Base-by-base conservation (phyloP, 495 filamentous ascomycete species). In the Penicillium atrosanguineum region DNA sequence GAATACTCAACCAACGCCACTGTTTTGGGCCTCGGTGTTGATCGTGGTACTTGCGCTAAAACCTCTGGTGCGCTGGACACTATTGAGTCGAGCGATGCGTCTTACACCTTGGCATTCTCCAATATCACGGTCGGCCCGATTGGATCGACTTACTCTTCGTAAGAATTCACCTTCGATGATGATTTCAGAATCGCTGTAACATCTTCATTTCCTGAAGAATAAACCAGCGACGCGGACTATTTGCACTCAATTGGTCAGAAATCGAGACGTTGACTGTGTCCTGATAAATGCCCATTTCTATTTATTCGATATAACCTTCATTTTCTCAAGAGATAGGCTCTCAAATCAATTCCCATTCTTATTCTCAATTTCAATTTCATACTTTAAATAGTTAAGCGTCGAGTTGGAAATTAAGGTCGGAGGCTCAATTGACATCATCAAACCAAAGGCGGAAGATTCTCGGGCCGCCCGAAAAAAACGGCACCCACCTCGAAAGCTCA, bases 111-210 rank as follows among this genome's bases (percentile, higher is more conserved):
- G 37, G 74, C 71, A 54, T 89, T 79, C 71, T 84, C 78, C 49
- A 87, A 87, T 76, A 85, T 89, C 68, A 79, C 82, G 67, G 81
- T 83, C 60, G 86, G 86, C 15, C 78, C 83, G 42, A 79, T 89
- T 56, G 81, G 79, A 61, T 83, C 81, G 26, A 88, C 85, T 65
- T 82, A 83, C 64, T 52, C 72, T 50, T 58, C 62, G 36, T 64
- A 53, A 52, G 11, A 36, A 15, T 16, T 20, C 8, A 40, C 1
- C 6, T n/a, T 18, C 6, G n/a, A 4, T 6, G 16, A 14, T 34
- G 12, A 14, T 34, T 34, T 34, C 9, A 1, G 31, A 14, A 34
- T 34, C 31, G 11, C 31, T 34, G 31, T 8, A 12, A 14, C 12
- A 14, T 15, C 9, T 34, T 31, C 14, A 2, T 12, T 34, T 34